Conservation (phyloP, 306 rosid species). For the Fragaria vesca region DNA sequence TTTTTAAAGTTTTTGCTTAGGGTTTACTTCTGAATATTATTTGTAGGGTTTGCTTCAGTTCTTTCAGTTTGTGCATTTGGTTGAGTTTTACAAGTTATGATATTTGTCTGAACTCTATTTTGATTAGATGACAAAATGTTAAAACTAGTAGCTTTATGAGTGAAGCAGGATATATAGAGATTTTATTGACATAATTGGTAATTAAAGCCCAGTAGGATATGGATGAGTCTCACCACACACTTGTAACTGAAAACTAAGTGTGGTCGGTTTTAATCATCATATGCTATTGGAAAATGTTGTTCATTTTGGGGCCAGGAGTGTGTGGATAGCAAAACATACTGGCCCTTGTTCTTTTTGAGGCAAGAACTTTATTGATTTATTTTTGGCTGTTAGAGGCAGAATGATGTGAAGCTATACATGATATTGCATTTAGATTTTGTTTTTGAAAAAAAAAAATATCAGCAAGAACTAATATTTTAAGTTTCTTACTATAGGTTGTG, state of each 20-base stretch:
- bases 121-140: slow-evolving; percentile 13
- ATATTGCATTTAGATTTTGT: background rate
- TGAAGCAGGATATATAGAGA: background rate
- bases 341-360: background rate
- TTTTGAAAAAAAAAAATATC: background rate
- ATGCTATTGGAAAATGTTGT: background rate
- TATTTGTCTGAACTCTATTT: background rate
- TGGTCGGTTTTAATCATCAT: background rate
- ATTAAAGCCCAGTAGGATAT: background rate
- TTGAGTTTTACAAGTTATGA: background rate
- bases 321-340: background rate
- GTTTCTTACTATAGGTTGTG: background rate
- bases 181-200: background rate
- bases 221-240: background rate
- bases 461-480: background rate
- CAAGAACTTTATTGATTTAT: background rate
- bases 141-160: background rate
- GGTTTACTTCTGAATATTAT: background rate
- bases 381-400: background rate
- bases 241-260: background rate
- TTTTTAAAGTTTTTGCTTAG: background rate
- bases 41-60: background rate
- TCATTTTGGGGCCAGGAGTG: background rate
- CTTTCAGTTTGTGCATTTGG: background rate
- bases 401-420: background rate